Conservation (phyloP, 2,329 filamentous ascomycete species). For the Amphichorda felina region DNA sequence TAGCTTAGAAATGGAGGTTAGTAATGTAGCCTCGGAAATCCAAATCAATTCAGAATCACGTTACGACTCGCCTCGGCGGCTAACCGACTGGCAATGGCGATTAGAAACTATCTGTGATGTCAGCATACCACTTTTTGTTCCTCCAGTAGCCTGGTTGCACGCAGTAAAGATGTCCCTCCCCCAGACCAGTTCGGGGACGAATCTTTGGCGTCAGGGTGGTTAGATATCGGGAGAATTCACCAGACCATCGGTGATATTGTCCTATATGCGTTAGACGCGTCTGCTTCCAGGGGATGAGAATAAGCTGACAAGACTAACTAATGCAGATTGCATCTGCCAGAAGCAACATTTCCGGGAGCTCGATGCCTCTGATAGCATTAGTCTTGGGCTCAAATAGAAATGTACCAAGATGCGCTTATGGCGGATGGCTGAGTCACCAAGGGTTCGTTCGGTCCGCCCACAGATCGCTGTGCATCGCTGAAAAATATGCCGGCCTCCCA, state of each 20-base stretch:
- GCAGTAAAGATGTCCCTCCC: neutral
- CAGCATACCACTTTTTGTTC: neutral
- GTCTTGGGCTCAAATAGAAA: conserved; percentile 2
- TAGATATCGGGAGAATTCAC: conserved; percentile 56
- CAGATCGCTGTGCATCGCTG: conserved; percentile 18
- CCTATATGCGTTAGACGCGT: conserved; percentile 11
- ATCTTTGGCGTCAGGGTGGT: neutral
- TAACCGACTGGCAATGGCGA: conserved; percentile 1
- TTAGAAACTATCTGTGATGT: neutral
- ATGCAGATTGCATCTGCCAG: conserved; percentile 58
- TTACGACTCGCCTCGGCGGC: conserved; percentile 1
- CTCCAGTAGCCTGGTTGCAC: neutral
- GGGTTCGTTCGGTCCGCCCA: conserved; percentile 56
- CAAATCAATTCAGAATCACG: too few relatives aligned
- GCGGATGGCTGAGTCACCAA: conserved; percentile 67
- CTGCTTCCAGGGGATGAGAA: conserved; percentile 2
- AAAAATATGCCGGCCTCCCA: conserved; percentile 18
- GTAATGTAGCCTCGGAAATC: conserved; percentile 48
- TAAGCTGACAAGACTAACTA: conserved; percentile 26
- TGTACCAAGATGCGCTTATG: conserved; percentile 19
- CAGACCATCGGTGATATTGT: conserved; percentile 57
- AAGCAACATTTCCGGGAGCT: conserved; percentile 56
- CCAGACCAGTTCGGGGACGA: neutral
- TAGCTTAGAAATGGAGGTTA: conserved; percentile 54
- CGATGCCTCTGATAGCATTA: conserved; percentile 40